phyloP scores from a whole-genome alignment of 495 filamentous ascomycete species.

The Aspergillus bridgeri region DNA sequence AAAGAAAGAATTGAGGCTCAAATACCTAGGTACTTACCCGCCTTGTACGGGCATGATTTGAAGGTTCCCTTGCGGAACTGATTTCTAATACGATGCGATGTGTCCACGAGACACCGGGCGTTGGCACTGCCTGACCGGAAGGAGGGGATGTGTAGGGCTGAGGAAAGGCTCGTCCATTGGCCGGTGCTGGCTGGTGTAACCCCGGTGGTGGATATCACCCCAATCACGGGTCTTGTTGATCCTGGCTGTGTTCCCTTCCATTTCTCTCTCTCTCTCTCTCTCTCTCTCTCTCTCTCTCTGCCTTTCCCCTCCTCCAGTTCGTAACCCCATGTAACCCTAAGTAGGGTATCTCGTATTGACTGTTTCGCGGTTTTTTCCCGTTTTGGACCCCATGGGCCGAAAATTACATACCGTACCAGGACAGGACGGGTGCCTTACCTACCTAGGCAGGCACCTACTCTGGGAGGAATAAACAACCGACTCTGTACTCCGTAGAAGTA shows the following conservation, averaged over 20 bases:
- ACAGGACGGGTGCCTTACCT: too few species aligned
- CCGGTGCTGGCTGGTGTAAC: not conserved
- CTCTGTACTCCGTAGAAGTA: too few species aligned
- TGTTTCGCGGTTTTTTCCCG: not conserved
- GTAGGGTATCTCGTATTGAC: not conserved
- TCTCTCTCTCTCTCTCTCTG: too few species aligned
- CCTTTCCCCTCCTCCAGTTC: not conserved
- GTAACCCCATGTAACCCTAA: not conserved
- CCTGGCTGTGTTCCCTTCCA: not conserved
- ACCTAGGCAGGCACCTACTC: too few species aligned
- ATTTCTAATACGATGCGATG: not conserved
- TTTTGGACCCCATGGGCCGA: not conserved
- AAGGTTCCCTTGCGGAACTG: not conserved
- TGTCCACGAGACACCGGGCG: not conserved
- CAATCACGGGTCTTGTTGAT: conserved; percentile 5
- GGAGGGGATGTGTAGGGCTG: conserved; percentile 6
- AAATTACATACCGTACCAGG: conserved; percentile 18
- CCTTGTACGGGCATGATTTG: too few species aligned
- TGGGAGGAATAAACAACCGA: too few species aligned
- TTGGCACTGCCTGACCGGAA: not conserved
- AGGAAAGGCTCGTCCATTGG: not conserved
- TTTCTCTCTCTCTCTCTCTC: too few species aligned
- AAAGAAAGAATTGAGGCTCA: not conserved
- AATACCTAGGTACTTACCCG: not conserved
- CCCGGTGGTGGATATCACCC: not conserved